Base-by-base conservation (phyloP, 1,284 basidiomycete genomes). In the Austroboletus novae-zelandiae region DNA sequence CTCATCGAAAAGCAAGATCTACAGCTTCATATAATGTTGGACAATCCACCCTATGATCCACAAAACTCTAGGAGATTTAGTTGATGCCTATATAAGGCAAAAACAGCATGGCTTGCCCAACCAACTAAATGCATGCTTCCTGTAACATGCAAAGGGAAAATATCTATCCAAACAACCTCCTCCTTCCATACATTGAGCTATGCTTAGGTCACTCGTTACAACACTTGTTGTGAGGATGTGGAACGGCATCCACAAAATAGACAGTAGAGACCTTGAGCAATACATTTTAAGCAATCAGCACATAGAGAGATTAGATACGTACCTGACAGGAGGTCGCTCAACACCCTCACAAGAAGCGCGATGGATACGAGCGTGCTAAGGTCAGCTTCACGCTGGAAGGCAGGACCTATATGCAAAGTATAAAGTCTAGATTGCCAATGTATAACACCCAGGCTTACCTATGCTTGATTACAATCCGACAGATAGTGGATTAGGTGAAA, bases 291-390 rank as follows among this genome's bases (percentile, higher is more conserved):
- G 32, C 27, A 10, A 29, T 29, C 27, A 29, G 27, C 40, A 27
- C 35, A 25, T 10, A 30, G 37, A 11, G 11, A 23, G 14, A 45
- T 39, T 13, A 23, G 49, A 48, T 40, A 43, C 49, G 56, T 48
- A 54, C 53, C 80, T 74, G 62, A 67, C 68, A 70, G 68, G 81
- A 84, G 71, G 73, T 70, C 69, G 66, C 64, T 80, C 71, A 66
- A 66, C 78, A 79, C 68, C 79, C 77, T 72, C 74, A 79, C 81
- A 84, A 84, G 82, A 84, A 84, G 79, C 82, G 81, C 80, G 81
- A 84, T 83, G 81, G 73, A 81, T 67, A 77, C 81, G 74, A 77
- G 72, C 76, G 77, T 68, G 69, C 80, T 80, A 77, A 81, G 82
- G 77, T 79, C 77, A 82, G 77, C 79, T 80, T 65, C 71, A 77